Base-by-base conservation (phyloP, 202 grass and related monocot species). In the Carex arenaria region DNA sequence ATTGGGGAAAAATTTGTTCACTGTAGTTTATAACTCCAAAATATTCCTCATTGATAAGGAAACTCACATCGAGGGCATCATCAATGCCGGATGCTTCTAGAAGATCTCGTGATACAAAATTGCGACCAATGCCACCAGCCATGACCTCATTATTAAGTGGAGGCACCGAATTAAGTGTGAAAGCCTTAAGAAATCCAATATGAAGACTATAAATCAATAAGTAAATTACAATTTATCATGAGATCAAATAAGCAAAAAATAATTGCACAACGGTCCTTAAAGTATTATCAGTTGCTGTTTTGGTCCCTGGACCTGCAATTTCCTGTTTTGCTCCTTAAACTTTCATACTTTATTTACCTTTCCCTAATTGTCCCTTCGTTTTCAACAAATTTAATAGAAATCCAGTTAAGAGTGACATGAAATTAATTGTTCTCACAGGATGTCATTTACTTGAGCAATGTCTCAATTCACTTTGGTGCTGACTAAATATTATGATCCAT, bases 71-170 rank as follows among this genome's bases (percentile, higher is more conserved):
- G 54, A 90, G 74, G 55, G 91, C 89, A 56, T 98, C 95, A 9
- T 92, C 83, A 52, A 95, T 76, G 72, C 61, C 69, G 38, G 11
- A 90, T 30, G 91, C 89, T 78, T 98, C 91, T 18, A 93, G 80
- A 70, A 95, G 91, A 83, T 95, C 93, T 20, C 91, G 80, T 1
- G 95, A 98, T 61, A 98, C 75, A 60, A 95, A 90, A 80, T 98
- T 98, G 77, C 85, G 3, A 1, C 77, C 88, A 28, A 92, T 88
- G 73, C 56, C 91, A 12, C 89, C 93, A 18, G 88, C 80, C 15
- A n/a, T 59, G n/a, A 95, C 85, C 80, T 95, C 95, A 0, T 84
- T 77, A 10, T 20, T 77, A 66, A 64, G 69, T 64, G 93, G 93
- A 63, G 95, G 88, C 17, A 95, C 93, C 47, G 93, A 92, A 76